Percentiles rank a stretch among this genome's conserved stretches.
Conservation (phyloP, 805 yeast genomes). For the Maudiozyma serrabonitensis region DNA sequence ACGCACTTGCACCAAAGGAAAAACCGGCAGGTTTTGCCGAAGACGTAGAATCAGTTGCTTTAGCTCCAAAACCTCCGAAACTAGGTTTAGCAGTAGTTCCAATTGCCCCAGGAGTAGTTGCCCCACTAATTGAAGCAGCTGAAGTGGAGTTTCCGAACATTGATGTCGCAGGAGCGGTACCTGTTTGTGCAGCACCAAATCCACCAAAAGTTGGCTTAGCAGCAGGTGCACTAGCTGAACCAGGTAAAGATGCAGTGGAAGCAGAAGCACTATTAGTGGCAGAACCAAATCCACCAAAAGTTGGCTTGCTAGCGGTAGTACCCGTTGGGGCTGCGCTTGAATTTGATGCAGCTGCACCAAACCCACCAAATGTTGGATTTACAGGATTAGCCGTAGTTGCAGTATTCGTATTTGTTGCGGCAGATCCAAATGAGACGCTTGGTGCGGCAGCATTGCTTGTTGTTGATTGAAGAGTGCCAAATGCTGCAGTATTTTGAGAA, state of each 20-base stretch:
- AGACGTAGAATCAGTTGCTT: background rate
- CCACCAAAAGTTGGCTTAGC: constrained; percentile 5
- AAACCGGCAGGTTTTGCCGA: background rate
- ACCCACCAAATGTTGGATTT: constrained; percentile 7
- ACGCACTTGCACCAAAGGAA: background rate
- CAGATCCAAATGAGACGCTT: background rate
- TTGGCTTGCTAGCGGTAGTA: background rate
- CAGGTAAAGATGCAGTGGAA: background rate
- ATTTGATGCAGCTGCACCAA: constrained; percentile 6
- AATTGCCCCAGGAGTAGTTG: background rate
- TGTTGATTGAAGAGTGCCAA: background rate
- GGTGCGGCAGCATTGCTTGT: background rate
- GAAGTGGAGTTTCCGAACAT: background rate
- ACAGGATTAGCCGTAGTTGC: background rate
- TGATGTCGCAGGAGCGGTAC: background rate
- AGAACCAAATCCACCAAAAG: constrained; percentile 4
- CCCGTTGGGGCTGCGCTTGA: background rate
- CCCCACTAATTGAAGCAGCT: background rate
- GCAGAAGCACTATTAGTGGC: constrained; percentile 11
- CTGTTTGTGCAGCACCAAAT: constrained; percentile 1
- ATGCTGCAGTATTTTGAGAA: background rate
- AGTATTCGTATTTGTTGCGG: constrained; percentile 1
- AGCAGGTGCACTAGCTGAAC: background rate
- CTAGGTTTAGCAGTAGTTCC: background rate
- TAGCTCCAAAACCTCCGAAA: background rate